Evolutionary conservation across 768 basidiomycete genomes (phyloP), one percentile per base, ranked within the genome.

Genomic region (Hericium erinaceus): DNA sequence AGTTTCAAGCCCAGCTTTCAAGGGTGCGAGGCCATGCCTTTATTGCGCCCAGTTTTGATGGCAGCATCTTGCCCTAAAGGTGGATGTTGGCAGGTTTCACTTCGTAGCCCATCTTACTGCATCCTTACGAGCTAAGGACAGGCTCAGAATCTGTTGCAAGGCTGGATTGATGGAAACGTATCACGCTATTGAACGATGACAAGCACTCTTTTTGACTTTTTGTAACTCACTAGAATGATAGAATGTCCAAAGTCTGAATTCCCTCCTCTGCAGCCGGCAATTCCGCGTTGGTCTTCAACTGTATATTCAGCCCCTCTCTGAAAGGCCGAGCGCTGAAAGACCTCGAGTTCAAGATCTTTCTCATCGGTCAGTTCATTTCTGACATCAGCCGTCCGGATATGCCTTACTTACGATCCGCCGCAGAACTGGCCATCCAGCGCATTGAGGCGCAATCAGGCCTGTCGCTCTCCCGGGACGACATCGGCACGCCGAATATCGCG

Each of bases 401-500:
- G 9, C 15, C 26, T 33, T 12, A 24, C 24, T n/a, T 22, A 38
- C 18, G 15, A 46, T 28, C n/a, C 46, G 7, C 20, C 51, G 16
- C 61, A 90, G 87, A 90, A 69, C 77, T 88, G 10, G 81, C 82
- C 0, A 67, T 89, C 3, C 84, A 85, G 63, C 81, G 80, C 9
- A 79, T 87, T 49, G 85, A 89, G 70, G 75, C 76, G 0, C 83
- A 86, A 60, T 76, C 79, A 8, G 65, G 74, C 4, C 65, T 89
- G n/a, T 61, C 73, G 0, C 77, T 91, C 48, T 88, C 89, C 1
- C 80, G 87, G 22, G 33, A 33, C 8, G 75, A 80, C 51, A 81
- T 92, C 59, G 78, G 78, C 22, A 85, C 80, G 0, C 89, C 89
- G 5, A 92, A 92, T 68, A 88, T 92, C 54, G 70, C 78, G 3